phyloP scores from a whole-genome alignment of 176 grass and related monocot genomes.

The Lolium perenne region DNA sequence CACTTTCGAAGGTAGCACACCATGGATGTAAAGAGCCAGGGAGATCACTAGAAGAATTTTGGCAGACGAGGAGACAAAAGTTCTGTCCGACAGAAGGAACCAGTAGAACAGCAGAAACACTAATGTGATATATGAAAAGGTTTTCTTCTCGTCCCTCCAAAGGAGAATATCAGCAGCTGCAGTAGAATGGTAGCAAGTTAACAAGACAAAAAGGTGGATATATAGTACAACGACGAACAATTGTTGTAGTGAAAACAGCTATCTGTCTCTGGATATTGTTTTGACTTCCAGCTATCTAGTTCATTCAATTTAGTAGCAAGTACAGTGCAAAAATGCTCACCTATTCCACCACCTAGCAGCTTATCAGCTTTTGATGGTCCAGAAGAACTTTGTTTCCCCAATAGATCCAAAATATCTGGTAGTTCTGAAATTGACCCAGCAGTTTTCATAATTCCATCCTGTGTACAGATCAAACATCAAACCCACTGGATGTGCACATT shows the following conservation, averaged over 20 bases:
- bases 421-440: conserved; percentile 66
- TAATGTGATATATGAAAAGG: conserved; percentile 74
- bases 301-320: conserved; percentile 8
- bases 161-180: conserved; percentile 93
- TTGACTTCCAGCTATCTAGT: conserved; percentile 9
- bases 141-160: conserved; percentile 98
- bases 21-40: conserved; percentile 85
- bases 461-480: conserved; percentile 43
- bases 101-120: conserved; percentile 91
- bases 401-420: conserved; percentile 52
- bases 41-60: conserved; percentile 81
- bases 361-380: conserved; percentile 67
- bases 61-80: conserved; percentile 76
- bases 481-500: conserved; percentile 26
- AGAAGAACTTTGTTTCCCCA: conserved; percentile 47
- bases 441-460: conserved; percentile 76
- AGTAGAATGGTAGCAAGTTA: conserved; percentile 41
- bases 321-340: conserved; percentile 45
- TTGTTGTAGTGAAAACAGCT: conserved; percentile 25
- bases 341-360: conserved; percentile 84
- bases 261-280: conserved; percentile 2
- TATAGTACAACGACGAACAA: conserved; percentile 25
- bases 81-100: conserved; percentile 92
- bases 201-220: conserved; percentile 21
- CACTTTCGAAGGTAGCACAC: conserved; percentile 67